A percentile compares a stretch with the other conserved stretches of the same genome.
phyloP scores from a whole-genome alignment of 306 rosid genomes.

The Arachis hypogaea region DNA sequence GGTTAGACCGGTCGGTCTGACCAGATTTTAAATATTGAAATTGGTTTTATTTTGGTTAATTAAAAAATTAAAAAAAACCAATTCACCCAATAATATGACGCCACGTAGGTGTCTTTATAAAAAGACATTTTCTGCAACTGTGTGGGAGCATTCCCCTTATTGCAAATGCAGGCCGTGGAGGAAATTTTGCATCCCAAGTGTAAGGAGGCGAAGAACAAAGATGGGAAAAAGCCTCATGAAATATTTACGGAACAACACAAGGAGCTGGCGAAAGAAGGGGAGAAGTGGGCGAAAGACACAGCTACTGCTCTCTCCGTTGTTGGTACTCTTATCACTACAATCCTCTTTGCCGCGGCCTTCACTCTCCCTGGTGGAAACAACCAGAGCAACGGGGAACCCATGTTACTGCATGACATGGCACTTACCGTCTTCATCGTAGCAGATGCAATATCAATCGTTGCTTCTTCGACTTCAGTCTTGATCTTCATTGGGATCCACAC shows the following conservation, averaged over 20 bases:
- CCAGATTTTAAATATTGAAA: too few relatives aligned
- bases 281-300: slow-evolving; percentile 39
- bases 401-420: neutral
- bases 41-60: too few relatives aligned
- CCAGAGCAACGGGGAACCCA: slow-evolving; percentile 3
- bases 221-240: slow-evolving; percentile 14
- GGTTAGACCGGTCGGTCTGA: too few relatives aligned
- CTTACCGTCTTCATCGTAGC: slow-evolving; percentile 6
- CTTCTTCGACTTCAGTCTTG: slow-evolving; percentile 23
- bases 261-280: slow-evolving; percentile 19
- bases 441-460: neutral
- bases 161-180: slow-evolving; percentile 27
- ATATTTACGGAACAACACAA: slow-evolving; percentile 19
- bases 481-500: slow-evolving; percentile 24
- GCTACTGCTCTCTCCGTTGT: slow-evolving; percentile 15
- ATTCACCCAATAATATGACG: too few relatives aligned
- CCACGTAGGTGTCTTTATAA: too few relatives aligned
- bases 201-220: neutral
- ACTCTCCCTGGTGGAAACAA: slow-evolving; percentile 35
- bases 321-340: slow-evolving; percentile 23
- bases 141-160: too few relatives aligned
- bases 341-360: slow-evolving; percentile 37
- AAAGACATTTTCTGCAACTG: too few relatives aligned
- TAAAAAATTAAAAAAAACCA: too few relatives aligned
- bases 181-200: slow-evolving; percentile 9